A percentile compares a stretch with the other conserved stretches of the same genome.
These are phyloP conservation scores for Ophiostoma australiae DNA, from an alignment of 2,329 filamentous ascomycete genomes.

Conservation along the genomic window DNA sequence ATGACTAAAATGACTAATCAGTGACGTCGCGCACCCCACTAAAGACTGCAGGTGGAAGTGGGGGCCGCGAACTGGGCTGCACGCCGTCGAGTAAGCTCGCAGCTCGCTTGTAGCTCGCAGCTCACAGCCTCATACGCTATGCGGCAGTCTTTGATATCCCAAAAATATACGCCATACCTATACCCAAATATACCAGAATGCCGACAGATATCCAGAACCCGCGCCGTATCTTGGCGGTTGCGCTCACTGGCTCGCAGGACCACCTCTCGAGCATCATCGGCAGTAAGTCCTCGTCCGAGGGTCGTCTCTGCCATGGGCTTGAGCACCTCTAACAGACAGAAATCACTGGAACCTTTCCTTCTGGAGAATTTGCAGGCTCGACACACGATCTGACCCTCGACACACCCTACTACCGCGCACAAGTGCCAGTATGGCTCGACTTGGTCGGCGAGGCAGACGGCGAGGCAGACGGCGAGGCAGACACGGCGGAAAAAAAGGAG, in stretches of 20 bases:
- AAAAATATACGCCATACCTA: too few species aligned
- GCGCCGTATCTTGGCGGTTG: constrained; percentile 55
- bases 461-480: not conserved
- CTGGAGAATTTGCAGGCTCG: constrained; percentile 49
- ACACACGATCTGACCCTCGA: constrained; percentile 53
- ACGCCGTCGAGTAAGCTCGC: not conserved
- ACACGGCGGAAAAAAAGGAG: not conserved
- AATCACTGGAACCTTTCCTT: constrained; percentile 44
- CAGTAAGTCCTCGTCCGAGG: constrained; percentile 38
- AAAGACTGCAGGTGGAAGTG: not conserved
- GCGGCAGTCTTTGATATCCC: not conserved
- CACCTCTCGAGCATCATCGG: constrained; percentile 49
- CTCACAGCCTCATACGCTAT: not conserved
- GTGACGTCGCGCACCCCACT: constrained; percentile 11
- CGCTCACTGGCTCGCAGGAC: constrained; percentile 43
- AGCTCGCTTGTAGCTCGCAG: not conserved
- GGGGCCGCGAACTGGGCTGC: not conserved
- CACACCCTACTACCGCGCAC: constrained; percentile 58
- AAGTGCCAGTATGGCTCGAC: constrained; percentile 64
- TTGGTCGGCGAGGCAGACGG: constrained; percentile 30
- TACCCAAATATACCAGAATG: not conserved
- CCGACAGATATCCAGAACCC: constrained; percentile 37
- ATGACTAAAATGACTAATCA: not conserved
- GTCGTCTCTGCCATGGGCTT: too few species aligned
- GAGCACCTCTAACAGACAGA: constrained; percentile 37